Percentiles rank a stretch among this genome's conserved stretches.
Evolutionary conservation across 192 early-diverging fungal species (phyloP).

Genomic region (Entophlyctis luteolus): DNA sequence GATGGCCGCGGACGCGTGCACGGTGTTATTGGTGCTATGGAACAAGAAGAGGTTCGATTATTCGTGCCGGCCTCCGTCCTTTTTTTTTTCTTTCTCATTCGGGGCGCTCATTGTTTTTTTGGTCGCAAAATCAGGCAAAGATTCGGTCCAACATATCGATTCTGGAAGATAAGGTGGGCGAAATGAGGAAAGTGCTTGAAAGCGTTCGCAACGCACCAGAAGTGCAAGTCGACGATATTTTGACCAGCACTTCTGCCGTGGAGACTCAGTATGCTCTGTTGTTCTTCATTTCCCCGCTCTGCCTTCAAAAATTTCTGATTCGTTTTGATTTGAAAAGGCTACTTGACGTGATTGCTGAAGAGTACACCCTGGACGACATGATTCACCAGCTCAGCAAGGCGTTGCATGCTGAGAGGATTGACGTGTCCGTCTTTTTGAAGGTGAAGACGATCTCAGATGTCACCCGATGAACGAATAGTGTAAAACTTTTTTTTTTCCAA

Average conservation of each 20-base stretch:
- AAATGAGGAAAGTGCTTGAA: constrained; percentile 53
- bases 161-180: constrained; percentile 58
- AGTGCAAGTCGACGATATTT: constrained; percentile 58
- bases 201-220: constrained; percentile 55
- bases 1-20: constrained; percentile 65
- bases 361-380: constrained; percentile 83
- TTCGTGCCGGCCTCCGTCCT: not conserved
- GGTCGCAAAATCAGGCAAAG: constrained; percentile 40
- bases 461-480: not conserved
- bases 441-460: constrained; percentile 16
- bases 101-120: not conserved
- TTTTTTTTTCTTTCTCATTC: not conserved
- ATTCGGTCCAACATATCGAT: constrained; percentile 64
- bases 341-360: constrained; percentile 82
- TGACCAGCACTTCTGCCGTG: constrained; percentile 60
- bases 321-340: constrained; percentile 49
- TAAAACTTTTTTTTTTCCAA: constrained; percentile 1
- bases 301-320: not conserved
- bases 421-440: constrained; percentile 75
- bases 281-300: not conserved
- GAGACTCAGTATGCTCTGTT: constrained; percentile 57
- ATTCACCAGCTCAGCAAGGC: constrained; percentile 79
- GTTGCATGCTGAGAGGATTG: constrained; percentile 69
- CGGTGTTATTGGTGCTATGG: constrained; percentile 56
- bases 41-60: constrained; percentile 37